These are phyloP conservation scores for Scheffersomyces coipomensis DNA, from an alignment of 805 yeast genomes.

Conservation along the genomic window DNA sequence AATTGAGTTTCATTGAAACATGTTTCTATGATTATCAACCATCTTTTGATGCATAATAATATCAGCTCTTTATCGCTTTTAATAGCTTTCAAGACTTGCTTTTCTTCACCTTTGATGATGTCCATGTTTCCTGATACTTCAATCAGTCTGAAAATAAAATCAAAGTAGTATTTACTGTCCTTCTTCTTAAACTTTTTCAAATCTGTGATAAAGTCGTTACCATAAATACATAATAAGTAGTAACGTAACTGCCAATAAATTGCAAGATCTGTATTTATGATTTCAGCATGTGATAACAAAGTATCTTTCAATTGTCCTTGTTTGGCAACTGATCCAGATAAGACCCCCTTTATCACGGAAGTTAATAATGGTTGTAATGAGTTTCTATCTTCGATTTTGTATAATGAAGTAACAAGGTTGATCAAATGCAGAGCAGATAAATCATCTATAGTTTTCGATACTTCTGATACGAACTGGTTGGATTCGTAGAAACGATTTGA, in stretches of 20 bases:
- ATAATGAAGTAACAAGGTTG: slow-evolving; percentile 4
- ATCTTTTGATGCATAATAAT: slow-evolving; percentile 39
- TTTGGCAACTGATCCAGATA: slow-evolving; percentile 22
- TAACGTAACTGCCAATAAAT: slow-evolving; percentile 48
- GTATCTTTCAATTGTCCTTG: slow-evolving; percentile 10
- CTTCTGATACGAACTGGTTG: slow-evolving; percentile 26
- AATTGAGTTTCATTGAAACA: background rate
- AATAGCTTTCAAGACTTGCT: slow-evolving; percentile 12
- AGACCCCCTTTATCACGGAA: slow-evolving; percentile 40
- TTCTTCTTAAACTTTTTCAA: slow-evolving; percentile 12
- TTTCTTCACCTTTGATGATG: slow-evolving; percentile 4
- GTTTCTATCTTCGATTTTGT: slow-evolving; percentile 1
- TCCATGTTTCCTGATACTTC: slow-evolving; percentile 36
- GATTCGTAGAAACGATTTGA: slow-evolving; percentile 20
- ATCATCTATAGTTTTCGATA: slow-evolving; percentile 40
- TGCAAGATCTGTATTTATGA: slow-evolving; percentile 14
- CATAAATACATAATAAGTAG: slow-evolving; percentile 45
- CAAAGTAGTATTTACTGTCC: slow-evolving; percentile 22
- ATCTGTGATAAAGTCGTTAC: slow-evolving; percentile 15
- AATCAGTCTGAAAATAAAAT: slow-evolving; percentile 47
- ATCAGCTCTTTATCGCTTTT: slow-evolving; percentile 8
- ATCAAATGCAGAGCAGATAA: slow-evolving; percentile 47
- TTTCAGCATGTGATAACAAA: slow-evolving; percentile 7
- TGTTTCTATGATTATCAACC: slow-evolving; percentile 44
- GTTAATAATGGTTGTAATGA: slow-evolving; percentile 12